These are phyloP conservation scores for Zalerion maritima DNA, from an alignment of 495 filamentous ascomycete species.

Conservation along the genomic window DNA sequence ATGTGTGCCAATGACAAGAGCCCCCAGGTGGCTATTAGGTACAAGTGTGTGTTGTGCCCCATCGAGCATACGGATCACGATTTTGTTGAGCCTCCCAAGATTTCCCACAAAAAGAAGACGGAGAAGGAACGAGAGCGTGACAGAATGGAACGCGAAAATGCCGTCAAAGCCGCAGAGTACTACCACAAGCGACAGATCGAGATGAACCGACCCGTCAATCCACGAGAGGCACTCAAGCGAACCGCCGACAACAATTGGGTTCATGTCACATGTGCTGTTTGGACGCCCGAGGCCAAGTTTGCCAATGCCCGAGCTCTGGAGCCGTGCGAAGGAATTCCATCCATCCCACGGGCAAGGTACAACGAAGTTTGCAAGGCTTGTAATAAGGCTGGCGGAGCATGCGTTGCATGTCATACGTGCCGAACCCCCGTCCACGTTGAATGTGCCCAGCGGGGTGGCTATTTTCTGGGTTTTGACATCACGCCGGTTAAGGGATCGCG, in stretches of 20 bases:
- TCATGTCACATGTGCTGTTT: conserved; percentile 86
- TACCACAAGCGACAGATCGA: conserved; percentile 75
- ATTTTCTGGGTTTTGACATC: conserved; percentile 77
- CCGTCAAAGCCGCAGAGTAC: conserved; percentile 54
- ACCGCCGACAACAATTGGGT: conserved; percentile 96
- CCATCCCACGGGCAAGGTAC: conserved; percentile 53
- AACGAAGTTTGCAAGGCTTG: conserved; percentile 75
- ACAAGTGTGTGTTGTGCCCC: conserved; percentile 86
- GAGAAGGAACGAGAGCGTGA: conserved; percentile 87
- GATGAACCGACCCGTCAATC: conserved; percentile 61
- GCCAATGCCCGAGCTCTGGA: conserved; percentile 66
- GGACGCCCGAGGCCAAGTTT: conserved; percentile 84
- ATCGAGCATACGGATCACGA: conserved; percentile 62
- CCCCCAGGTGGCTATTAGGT: conserved; percentile 72
- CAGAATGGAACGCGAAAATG: conserved; percentile 64
- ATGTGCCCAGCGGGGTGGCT: conserved; percentile 75
- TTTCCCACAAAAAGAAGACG: conserved; percentile 81
- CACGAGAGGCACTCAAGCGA: conserved; percentile 82
- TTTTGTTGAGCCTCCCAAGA: conserved; percentile 70
- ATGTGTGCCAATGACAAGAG: conserved; percentile 88
- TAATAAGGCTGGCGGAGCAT: conserved; percentile 55
- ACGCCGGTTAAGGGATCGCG: conserved; percentile 78
- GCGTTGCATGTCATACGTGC: conserved; percentile 71
- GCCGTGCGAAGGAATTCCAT: conserved; percentile 73
- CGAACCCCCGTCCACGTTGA: conserved; percentile 70